Base-by-base conservation (phyloP, 1,139 yeast genomes). In the Geotrichum aggregatum region DNA sequence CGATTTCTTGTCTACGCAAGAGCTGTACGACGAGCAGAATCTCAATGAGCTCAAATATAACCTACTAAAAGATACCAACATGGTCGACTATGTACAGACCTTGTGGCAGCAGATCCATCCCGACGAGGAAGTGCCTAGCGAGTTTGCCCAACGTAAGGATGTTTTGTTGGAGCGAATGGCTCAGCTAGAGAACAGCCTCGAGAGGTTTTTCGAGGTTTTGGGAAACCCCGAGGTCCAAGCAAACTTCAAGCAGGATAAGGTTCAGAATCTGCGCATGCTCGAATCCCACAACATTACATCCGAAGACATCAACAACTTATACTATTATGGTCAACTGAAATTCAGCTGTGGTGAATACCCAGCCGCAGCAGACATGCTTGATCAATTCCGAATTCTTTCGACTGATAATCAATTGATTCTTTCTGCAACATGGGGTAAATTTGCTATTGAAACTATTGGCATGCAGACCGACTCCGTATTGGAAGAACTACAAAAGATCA, bases 381-480 rank as follows among this genome's bases (percentile, higher is more conserved):
- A 75, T 60, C 80, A 78, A 63, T 80, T 79, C 64, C 71, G 82
- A 63, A 73, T 77, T 14, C 68, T 80, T 28, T 77, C 83, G 18
- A 75, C 77, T 34, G 76, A 79, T 62, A 68, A 68, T 56, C 75
- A 76, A 28, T 66, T 76, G 56, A 73, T 76, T 55, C 65, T 76
- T 47, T 76, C 79, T 52, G 82, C 84, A 22, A 78, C 83, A n/a
- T 80, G 84, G 83, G 84, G 84, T 62, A 77, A 77, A 61, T 68
- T 80, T 16, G 82, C 84, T 1, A 72, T 79, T 40, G 83, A 79
- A 58, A 78, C 81, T 56, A 70, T 79, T 56, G 71, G 76, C 36
- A 66, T 74, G 54, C 75, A 79, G 56, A 76, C 79, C 78, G 74
- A 70, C 28, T 73, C 74, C 44, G 78, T 83, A 1, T 63, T 73